Evolutionary conservation across 228 moss, liverwort and hornwort genomes (phyloP), one percentile per base, ranked within the genome.

Genomic region (Sphagnum magellanicum): DNA sequence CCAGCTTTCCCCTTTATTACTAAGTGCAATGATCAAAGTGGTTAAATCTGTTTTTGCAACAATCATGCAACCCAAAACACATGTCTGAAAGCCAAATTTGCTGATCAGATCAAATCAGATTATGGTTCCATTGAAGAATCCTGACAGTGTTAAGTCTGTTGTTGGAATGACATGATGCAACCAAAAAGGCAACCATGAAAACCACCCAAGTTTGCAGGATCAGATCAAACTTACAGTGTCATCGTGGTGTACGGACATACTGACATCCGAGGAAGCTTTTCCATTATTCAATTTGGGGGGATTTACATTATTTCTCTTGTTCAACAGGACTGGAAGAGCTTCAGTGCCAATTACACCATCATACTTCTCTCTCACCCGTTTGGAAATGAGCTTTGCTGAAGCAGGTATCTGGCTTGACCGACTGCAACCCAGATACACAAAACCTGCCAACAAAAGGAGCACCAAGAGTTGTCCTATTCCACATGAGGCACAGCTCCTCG

Each of bases 391-490:
- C 32, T 32, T 32, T 32, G 32, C 32, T 32, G 32, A 32, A 32
- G 32, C 32, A 32, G 32, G 32, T 32, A 32, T 3, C 32, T 32
- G 32, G 32, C 32, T 32, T 59, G 85, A 80, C 63, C 74, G 77
- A 60, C 79, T 88, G 63, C 84, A 70, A 10, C 82, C 84, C 55
- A 98, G 52, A 69, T 83, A 81, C 78, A 87, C 80, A 14, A 98
- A 76, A 13, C 93, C 93, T 60, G 79, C 74, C 48, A 91, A 70
- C 66, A 98, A 71, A 11, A 90, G 70, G 17, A 90, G 60, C 14
- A 77, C 76, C 67, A 98, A 63, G 47, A 98, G 60, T 65, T 91
- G 91, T 49, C 93, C 97, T 55, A 87, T 77, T 55, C 93, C 91
- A 70, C 90, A 98, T 14, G 93, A 91, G 32, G 78, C 76, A 73